Base-by-base conservation (phyloP, 2,329 filamentous ascomycete genomes). In the Cercospora zeae-maydis region DNA sequence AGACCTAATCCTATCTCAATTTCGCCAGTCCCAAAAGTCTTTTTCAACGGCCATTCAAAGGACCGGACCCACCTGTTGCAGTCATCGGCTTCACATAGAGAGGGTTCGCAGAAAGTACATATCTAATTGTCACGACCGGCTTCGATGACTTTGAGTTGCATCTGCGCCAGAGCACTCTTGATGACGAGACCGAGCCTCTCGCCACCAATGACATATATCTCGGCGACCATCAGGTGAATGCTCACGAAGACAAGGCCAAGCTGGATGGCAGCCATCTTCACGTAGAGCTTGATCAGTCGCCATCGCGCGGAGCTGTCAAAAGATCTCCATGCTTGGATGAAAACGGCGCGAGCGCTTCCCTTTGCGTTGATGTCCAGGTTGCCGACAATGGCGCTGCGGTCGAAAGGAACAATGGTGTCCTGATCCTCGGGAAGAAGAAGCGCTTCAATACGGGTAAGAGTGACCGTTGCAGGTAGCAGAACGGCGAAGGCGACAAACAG, bases 401-500 rank as follows among this genome's bases (percentile, higher is more conserved):
- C 93, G 72, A 98, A 96, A 33, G 91, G 88, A 36, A 98, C 88
- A 67, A 97, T 90, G 27, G 91, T 87, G 78, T 96, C 89, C 68
- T 92, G 84, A 16, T 91, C 87, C 63, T 91, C 88, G 0, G 92
- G 86, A 2, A 98, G 86, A 70, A 96, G 86, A 54, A 91, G 93
- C 6, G 93, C 92, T 75, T 96, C 92, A 36, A 96, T 87, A 66
- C 93, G 91, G 68, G 89, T 83, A 63, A 96, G 85, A 21, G 91
- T 85, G 33, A 93, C 89, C 63, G 85, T 83, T 39, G 91, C 85
- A 16, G 93, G 93, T 61, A 97, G 91, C 65, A 96, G 83, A 66
- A 91, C 81, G 63, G 93, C 77, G 60, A 92, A 77, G 47, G 89
- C 77, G 61, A 84, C 80, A 58, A 87, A 74, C 61, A 75, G 47